Base-by-base conservation (phyloP, 225 moss, liverwort and hornwort species). In the Climacium dendroides region DNA sequence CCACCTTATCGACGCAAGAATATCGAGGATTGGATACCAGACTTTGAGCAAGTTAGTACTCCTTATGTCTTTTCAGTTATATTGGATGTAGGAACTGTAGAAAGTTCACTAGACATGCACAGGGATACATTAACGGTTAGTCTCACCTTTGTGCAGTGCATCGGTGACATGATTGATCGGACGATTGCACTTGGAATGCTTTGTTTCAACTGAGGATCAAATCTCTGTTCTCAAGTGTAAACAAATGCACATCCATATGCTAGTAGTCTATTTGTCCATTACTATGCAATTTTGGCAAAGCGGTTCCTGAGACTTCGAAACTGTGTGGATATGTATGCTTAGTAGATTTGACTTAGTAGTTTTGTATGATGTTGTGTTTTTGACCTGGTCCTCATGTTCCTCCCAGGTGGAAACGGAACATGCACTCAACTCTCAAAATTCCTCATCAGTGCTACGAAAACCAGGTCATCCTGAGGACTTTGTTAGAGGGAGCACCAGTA, bases 361-460 rank as follows among this genome's bases (percentile, higher is more conserved):
- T 69, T 39, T 80, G 37, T 55, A 45, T 29, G 54, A 67, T 48
- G 58, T 35, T 85, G 12, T 83, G 28, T 64, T 83, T 83, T 85
- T 83, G 43, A 92, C 86, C 73, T 48, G 22, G 54, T 59, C 45
- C 59, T 85, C 59, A 75, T 79, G 71, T 79, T 65, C 53, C 74
- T 74, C 82, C 65, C 72, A 98, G 97, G 95, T 99, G 83, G 95
- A 97, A 89, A 96, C 96, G 41, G 89, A 94, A 83, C 93, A 97
- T 81, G 95, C 97, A 84, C 93, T 96, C 64, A 95, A 93, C 83
- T 94, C 97, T 62, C 93, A 95, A 90, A 99, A 99, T 89, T 99
- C 98, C 41, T 97, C 97, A 35, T 99, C 98, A 69, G 95, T 97
- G 82, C 89, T 95, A 78, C 95, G 98, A 85, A 97, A 95, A 91